Percentiles rank a stretch among this genome's conserved stretches.
Evolutionary conservation across 257 asterid species (phyloP).

Genomic region (Jaltomata sinuosa): DNA sequence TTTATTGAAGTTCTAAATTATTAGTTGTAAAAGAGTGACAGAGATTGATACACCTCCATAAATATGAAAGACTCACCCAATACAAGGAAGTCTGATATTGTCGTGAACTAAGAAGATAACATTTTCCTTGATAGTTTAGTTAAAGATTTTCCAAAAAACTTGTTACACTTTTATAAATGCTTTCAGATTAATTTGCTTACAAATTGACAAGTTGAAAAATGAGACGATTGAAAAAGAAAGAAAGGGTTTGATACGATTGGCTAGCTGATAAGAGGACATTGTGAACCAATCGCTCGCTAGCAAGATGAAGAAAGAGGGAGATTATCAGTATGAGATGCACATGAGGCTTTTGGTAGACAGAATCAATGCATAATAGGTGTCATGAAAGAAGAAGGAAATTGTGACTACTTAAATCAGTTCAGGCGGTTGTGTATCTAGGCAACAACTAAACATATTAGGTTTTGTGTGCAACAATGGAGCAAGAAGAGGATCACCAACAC

Average conservation of each 20-base stretch:
- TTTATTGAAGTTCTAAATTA: too few relatives aligned
- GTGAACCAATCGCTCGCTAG: slow-evolving; percentile 28
- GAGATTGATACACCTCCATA: too few relatives aligned
- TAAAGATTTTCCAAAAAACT: too few relatives aligned
- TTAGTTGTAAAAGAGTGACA: too few relatives aligned
- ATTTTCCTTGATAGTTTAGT: too few relatives aligned
- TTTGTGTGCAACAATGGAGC: slow-evolving; percentile 44
- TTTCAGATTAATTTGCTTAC: too few relatives aligned
- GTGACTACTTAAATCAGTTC: slow-evolving; percentile 30
- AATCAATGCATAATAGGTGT: slow-evolving; percentile 13
- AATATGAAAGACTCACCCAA: too few relatives aligned
- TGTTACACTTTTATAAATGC: too few relatives aligned
- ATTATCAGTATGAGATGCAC: not conserved
- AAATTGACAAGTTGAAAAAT: slow-evolving; percentile 29
- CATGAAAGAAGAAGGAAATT: slow-evolving; percentile 23
- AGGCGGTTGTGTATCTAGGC: slow-evolving; percentile 42
- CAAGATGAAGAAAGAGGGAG: not conserved
- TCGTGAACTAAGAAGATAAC: too few relatives aligned
- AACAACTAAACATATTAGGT: slow-evolving; percentile 32
- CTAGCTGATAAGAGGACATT: slow-evolving; percentile 35
- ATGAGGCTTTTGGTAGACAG: slow-evolving; percentile 28
- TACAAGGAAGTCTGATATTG: too few relatives aligned
- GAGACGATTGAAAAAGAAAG: slow-evolving; percentile 27
- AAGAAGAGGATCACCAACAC: slow-evolving; percentile 12
- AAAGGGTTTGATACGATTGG: slow-evolving; percentile 14